phyloP scores from a whole-genome alignment of 2,329 filamentous ascomycete species.

The Trichoderma koningiopsis region DNA sequence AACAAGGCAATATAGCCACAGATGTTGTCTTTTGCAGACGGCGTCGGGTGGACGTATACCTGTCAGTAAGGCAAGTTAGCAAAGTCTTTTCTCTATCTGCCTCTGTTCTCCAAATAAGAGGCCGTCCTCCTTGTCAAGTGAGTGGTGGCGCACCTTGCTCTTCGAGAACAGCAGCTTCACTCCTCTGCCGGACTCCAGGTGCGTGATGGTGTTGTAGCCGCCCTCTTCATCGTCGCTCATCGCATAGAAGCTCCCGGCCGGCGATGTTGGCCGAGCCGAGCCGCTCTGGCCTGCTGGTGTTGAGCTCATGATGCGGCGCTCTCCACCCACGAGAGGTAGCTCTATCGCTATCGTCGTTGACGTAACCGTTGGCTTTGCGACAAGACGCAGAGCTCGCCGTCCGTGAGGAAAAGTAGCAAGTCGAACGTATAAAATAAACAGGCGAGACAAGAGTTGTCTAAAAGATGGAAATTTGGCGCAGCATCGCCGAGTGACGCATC shows the following conservation, averaged over 20 bases:
- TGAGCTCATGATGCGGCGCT: constrained; percentile 20
- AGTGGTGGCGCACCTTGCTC: constrained; percentile 69
- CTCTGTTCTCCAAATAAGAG: too few relatives aligned
- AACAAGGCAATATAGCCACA: constrained; percentile 89
- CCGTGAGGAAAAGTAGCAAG: background rate
- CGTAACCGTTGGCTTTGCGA: constrained; percentile 18
- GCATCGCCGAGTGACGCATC: background rate
- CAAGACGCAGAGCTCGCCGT: background rate
- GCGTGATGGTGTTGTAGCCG: constrained; percentile 91
- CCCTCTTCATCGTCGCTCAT: constrained; percentile 95
- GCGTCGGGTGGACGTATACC: constrained; percentile 95
- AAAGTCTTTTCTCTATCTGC: background rate
- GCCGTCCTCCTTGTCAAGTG: background rate
- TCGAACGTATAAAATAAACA: background rate
- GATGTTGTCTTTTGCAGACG: constrained; percentile 94
- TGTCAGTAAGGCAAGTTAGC: constrained; percentile 40
- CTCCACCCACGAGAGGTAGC: background rate
- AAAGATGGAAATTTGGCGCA: background rate
- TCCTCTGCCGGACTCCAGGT: constrained; percentile 73
- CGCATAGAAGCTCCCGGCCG: constrained; percentile 88
- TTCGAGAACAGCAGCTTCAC: constrained; percentile 96
- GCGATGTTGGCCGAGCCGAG: constrained; percentile 56
- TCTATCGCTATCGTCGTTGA: constrained; percentile 7
- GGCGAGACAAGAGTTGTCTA: background rate
- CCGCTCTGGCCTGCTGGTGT: constrained; percentile 9